Base-by-base conservation (phyloP, 176 grass and related monocot species). In the Cenchrus purpureus region DNA sequence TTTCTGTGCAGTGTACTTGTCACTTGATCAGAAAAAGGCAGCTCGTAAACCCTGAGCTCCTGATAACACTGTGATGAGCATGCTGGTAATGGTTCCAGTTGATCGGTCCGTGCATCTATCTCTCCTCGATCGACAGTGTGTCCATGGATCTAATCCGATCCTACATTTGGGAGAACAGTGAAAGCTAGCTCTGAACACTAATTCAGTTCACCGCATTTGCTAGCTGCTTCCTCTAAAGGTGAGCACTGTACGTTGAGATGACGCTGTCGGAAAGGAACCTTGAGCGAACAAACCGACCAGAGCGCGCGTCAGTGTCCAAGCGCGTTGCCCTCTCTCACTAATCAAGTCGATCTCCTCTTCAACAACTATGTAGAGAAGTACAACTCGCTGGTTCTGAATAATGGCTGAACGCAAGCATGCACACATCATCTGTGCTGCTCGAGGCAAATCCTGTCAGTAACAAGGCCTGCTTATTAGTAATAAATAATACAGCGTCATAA, bases 201-300 rank as follows among this genome's bases (percentile, higher is more conserved):
- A 32, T 32, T 40, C 37, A 40, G 37, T 40, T 3, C 40, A 16
- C 12, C 42, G 40, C 20, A 42, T 40, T 87, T 59, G 17, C 17
- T 60, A 40, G 57, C 16, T 60, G 20, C n/a, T 25, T 61, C 58
- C 58, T 58, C 55, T 20, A 8, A 44, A 69, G 43, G 17, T 71
- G 55, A 57, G 55, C 4, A 40, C 37, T 40, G 22, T 74, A 22
- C 78, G 64, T 73, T 83, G 74, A 78, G 80, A 71, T 3, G 80
- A n/a, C 65, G 55, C n/a, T 55, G 32, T 65, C 74, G 4, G 86
- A 65, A 44, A 56, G 57, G 8, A 48, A 56, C 5, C 31, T 44
- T 71, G 11, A 77, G 43, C 29, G 60, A 77, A 83, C 20, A 77
- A 64, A 10, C 65, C 55, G 56, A 82, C 74, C 67, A 32, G 46